phyloP scores from a whole-genome alignment of 2,329 filamentous ascomycete species.

The Cordyceps farinosa region DNA sequence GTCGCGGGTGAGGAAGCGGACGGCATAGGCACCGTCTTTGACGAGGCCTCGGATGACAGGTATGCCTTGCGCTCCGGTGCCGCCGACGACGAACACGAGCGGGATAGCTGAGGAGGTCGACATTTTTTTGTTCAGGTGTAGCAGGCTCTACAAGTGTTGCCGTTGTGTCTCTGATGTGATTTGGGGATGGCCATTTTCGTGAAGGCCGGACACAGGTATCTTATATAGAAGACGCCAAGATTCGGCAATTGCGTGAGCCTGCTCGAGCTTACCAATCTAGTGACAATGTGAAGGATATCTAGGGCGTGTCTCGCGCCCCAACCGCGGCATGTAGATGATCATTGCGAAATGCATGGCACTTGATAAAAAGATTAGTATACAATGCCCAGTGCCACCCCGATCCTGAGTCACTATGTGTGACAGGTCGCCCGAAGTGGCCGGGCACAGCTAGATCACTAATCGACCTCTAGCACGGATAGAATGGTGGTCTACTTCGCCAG shows the following conservation, averaged over 20 bases:
- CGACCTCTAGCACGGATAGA: background rate
- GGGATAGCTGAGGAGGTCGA: background rate
- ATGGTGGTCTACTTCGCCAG: background rate
- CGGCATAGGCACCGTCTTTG: constrained; percentile 39
- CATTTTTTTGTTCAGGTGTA: background rate
- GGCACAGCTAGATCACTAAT: constrained; percentile 2
- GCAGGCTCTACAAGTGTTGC: background rate
- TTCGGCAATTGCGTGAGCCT: background rate
- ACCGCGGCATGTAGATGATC: background rate
- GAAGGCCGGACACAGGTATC: background rate
- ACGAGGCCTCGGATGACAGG: constrained; percentile 43
- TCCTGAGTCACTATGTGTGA: background rate
- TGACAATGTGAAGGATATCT: background rate
- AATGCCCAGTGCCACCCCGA: background rate
- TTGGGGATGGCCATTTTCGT: background rate
- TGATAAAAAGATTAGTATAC: background rate
- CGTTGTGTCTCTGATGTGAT: background rate
- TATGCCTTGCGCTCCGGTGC: constrained; percentile 49
- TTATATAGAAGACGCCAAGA: background rate
- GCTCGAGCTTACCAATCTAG: background rate
- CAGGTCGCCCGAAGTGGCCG: background rate
- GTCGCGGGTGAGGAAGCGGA: constrained; percentile 48
- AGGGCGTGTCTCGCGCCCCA: background rate
- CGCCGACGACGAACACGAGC: constrained; percentile 42
- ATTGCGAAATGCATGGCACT: background rate